phyloP scores from a whole-genome alignment of 1,139 yeast species.

The Pichiaceae sp. region DNA sequence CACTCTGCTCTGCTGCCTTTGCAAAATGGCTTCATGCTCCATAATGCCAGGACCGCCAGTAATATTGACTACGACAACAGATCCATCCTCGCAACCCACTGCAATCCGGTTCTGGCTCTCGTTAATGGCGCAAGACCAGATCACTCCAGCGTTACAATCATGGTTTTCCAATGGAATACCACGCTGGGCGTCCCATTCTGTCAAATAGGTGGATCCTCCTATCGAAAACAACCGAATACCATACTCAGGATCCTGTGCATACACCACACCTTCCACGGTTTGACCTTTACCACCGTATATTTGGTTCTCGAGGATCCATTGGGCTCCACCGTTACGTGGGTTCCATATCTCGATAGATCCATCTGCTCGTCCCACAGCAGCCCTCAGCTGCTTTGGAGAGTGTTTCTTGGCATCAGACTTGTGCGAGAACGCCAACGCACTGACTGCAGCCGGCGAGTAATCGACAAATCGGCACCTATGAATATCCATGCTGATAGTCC shows the following conservation, averaged over 20 bases:
- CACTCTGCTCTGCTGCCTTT: slow-evolving; percentile 79
- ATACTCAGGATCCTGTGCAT: slow-evolving; percentile 38
- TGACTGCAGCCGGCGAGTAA: slow-evolving; percentile 76
- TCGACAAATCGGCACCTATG: slow-evolving; percentile 94
- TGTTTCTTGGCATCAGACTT: slow-evolving; percentile 28
- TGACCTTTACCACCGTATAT: slow-evolving; percentile 76
- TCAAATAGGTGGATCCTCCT: slow-evolving; percentile 85
- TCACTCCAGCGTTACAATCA: slow-evolving; percentile 89
- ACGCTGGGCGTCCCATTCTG: slow-evolving; percentile 84
- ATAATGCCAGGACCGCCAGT: slow-evolving; percentile 77
- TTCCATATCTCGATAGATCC: slow-evolving; percentile 98
- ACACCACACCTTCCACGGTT: slow-evolving; percentile 82
- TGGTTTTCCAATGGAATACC: slow-evolving; percentile 68
- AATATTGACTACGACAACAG: slow-evolving; percentile 75
- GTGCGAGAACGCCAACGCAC: slow-evolving; percentile 77
- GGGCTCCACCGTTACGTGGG: slow-evolving; percentile 46
- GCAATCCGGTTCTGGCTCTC: slow-evolving; percentile 59
- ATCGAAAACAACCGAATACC: slow-evolving; percentile 72
- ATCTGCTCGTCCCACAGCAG: slow-evolving; percentile 89
- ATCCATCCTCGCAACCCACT: slow-evolving; percentile 94
- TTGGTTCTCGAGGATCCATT: slow-evolving; percentile 48
- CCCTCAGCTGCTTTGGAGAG: slow-evolving; percentile 57
- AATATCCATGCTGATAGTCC: slow-evolving; percentile 46
- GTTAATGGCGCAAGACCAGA: slow-evolving; percentile 80
- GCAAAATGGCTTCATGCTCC: slow-evolving; percentile 70